phyloP scores from a whole-genome alignment of 2,329 filamentous ascomycete species.

The Didymosphaeria variabile region DNA sequence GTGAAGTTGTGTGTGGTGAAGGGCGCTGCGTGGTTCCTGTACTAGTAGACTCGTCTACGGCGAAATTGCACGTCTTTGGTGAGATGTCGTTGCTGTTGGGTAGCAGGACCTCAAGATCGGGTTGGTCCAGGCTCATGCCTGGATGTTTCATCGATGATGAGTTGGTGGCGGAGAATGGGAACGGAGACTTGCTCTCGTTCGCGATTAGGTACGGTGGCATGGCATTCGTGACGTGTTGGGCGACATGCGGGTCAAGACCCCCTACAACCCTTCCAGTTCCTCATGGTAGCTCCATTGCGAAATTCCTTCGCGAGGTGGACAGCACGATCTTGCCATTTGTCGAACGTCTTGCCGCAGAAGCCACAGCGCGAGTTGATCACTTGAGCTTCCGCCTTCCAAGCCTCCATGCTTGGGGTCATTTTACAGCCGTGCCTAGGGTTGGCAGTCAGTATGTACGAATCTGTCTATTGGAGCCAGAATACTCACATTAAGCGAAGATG shows the following conservation, averaged over 20 bases:
- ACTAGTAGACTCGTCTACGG: conserved; percentile 16
- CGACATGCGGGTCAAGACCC: conserved; percentile 61
- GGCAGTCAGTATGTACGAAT: conserved; percentile 3
- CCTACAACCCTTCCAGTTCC: conserved; percentile 64
- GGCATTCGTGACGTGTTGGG: conserved; percentile 59
- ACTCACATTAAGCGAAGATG: conserved; percentile 64
- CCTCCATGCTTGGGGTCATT: conserved; percentile 69
- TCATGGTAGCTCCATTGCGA: conserved; percentile 62
- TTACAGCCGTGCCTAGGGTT: conserved; percentile 62
- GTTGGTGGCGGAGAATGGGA: conserved; percentile 58
- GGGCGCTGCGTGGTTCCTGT: conserved; percentile 28
- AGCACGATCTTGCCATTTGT: conserved; percentile 60
- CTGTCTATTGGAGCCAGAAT: background rate
- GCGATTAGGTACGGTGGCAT: conserved; percentile 63
- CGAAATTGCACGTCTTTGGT: background rate
- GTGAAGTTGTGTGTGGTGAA: conserved; percentile 24
- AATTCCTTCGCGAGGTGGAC: conserved; percentile 66
- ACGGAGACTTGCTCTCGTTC: conserved; percentile 55
- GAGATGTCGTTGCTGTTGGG: conserved; percentile 23
- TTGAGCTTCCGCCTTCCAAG: conserved; percentile 66
- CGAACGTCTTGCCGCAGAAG: conserved; percentile 60
- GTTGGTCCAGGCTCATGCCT: conserved; percentile 5
- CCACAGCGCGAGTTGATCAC: conserved; percentile 65
- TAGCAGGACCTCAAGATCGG: conserved; percentile 40
- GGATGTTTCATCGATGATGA: conserved; percentile 36